phyloP scores from a whole-genome alignment of 495 filamentous ascomycete species.

The Lophiostoma macrostomum region DNA sequence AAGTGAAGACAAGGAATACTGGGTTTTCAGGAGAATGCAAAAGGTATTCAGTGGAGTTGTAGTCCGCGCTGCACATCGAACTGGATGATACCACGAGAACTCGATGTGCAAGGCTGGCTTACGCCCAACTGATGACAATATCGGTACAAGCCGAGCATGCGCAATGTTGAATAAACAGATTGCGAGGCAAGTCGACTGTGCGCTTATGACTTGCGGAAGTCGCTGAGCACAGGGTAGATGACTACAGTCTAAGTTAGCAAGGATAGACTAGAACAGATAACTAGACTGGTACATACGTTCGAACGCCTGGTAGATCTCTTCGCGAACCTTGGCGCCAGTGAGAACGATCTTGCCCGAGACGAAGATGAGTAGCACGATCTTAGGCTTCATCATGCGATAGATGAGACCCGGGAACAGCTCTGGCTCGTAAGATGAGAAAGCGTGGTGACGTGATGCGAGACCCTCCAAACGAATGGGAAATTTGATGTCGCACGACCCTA shows the following conservation, averaged over 20 bases:
- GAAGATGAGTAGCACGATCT: constrained; percentile 98
- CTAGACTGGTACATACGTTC: constrained; percentile 50
- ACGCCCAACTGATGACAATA: background rate
- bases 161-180: background rate
- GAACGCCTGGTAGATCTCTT: constrained; percentile 98
- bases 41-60: too few species aligned
- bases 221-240: constrained; percentile 95
- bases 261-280: background rate
- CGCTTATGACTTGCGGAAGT: constrained; percentile 45
- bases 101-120: background rate
- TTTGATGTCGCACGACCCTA: constrained; percentile 98
- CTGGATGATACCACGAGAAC: background rate
- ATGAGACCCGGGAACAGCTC: constrained; percentile 98
- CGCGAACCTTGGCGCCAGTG: constrained; percentile 95
- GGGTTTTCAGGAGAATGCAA: too few species aligned
- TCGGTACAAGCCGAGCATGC: background rate
- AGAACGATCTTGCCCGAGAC: constrained; percentile 98
- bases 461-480: constrained; percentile 98
- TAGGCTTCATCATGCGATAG: constrained; percentile 99
- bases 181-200: background rate
- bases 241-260: constrained; percentile 37
- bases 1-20: constrained; percentile 1
- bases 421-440: constrained; percentile 98
- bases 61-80: too few species aligned
- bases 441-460: constrained; percentile 92